A percentile compares a stretch with the other conserved stretches of the same genome.
Evolutionary conservation across 306 rosid species (phyloP).

Genomic region (Corylus americana): DNA sequence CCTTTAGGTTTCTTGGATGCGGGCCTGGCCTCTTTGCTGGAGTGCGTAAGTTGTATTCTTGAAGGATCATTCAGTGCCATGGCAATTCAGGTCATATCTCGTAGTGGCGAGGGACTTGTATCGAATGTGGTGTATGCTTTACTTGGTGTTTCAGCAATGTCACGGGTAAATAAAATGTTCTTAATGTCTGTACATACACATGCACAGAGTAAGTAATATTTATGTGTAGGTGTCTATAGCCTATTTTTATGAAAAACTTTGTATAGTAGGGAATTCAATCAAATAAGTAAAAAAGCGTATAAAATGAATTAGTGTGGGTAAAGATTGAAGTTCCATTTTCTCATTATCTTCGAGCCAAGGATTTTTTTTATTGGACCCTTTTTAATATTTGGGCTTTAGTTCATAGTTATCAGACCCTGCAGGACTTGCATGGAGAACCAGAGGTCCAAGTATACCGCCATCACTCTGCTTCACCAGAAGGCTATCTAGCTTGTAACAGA

Average conservation of each 20-base stretch:
- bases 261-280: not conserved
- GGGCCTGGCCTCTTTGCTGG: conserved; percentile 68
- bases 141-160: conserved; percentile 98
- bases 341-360: not conserved
- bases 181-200: not conserved
- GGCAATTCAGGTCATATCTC: conserved; percentile 74
- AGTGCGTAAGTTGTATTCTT: conserved; percentile 43
- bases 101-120: conserved; percentile 90
- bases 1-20: conserved; percentile 88
- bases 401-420: too few species aligned
- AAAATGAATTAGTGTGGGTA: not conserved
- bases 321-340: not conserved
- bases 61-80: conserved; percentile 74
- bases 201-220: not conserved
- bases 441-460: not conserved
- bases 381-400: too few species aligned
- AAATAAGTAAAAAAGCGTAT: not conserved
- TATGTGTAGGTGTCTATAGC: not conserved
- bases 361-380: not conserved
- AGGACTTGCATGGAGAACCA: not conserved
- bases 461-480: not conserved
- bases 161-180: conserved; percentile 59
- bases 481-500: not conserved
- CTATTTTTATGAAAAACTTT: not conserved
- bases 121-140: conserved; percentile 93